Base-by-base conservation (phyloP, 176 grass and related monocot species). In the Oryza punctata region DNA sequence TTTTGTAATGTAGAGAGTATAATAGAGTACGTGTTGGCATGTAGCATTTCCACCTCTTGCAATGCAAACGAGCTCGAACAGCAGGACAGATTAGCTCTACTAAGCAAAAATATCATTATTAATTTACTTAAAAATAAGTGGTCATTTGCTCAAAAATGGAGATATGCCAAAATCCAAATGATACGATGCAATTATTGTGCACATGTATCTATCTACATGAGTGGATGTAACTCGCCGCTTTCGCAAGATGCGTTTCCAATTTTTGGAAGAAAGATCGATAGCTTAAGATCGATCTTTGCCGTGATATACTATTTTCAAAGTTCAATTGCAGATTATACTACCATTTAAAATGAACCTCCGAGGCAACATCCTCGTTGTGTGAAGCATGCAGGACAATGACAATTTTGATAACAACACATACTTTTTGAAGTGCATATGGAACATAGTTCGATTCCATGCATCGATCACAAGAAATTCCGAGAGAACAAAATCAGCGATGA, bases 361-460 rank as follows among this genome's bases (percentile, higher is more conserved):
- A 67, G 86, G 75, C 33, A 65, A 71, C 80, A 44, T 52, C 80
- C 32, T 52, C 33, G 18, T 67, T 72, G 26, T 13, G 74, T 14
- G 74, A 44, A 78, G 43, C 80, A 83, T 40, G 74, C 72, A 74
- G 65, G 76, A 69, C 13, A 77, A 52, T 32, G 32, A 7, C 74
- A 67, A 59, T 35, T 33, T 28, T 6, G 28, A 65, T 5, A 16
- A 60, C 54, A 15, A 19, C 25, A 6, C 29, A 35, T 25, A 26
- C 3, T 38, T 30, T 82, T 65, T 13, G 12, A 79, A 68, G 61
- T 38, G 69, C 45, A 4, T 21, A 35, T 18, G 27, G 69, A 75
- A 88, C 81, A 73, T 74, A 33, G 12, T 84, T 67, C 19, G 33
- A 68, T 84, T 67, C 61, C 21, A 68, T 67, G 46, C 15, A 68